A percentile compares a stretch with the other conserved stretches of the same genome.
Evolutionary conservation across 371 early-diverging fungal genomes (phyloP).

Genomic region (Nematocida displodere): DNA sequence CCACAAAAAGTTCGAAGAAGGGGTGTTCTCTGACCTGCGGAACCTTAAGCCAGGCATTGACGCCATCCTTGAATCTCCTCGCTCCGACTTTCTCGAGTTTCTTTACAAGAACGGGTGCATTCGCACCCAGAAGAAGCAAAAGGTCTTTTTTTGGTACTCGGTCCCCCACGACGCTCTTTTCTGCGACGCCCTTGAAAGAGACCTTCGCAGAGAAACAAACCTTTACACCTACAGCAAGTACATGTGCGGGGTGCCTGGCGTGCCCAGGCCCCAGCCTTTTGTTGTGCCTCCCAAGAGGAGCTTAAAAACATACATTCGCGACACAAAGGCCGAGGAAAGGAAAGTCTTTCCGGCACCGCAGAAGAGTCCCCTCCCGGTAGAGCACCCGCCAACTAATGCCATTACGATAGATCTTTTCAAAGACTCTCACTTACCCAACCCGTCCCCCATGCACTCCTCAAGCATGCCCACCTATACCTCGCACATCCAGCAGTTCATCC

Average conservation of each 20-base stretch:
- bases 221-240: conserved; percentile 64
- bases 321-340: conserved; percentile 46
- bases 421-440: conserved; percentile 40
- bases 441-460: conserved; percentile 24
- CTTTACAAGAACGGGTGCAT: conserved; percentile 93
- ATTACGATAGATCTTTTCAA: conserved; percentile 37
- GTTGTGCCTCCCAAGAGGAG: conserved; percentile 22
- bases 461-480: conserved; percentile 38
- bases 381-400: not conserved
- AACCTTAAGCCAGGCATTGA: conserved; percentile 92
- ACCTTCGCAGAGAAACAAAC: conserved; percentile 78
- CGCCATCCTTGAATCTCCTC: conserved; percentile 85
- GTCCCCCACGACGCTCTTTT: conserved; percentile 91
- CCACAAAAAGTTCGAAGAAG: conserved; percentile 97
- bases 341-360: not conserved
- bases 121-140: conserved; percentile 94
- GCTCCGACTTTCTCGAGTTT: conserved; percentile 87
- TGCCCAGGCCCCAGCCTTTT: conserved; percentile 35
- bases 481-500: conserved; percentile 50
- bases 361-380: not conserved
- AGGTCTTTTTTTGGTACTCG: conserved; percentile 95
- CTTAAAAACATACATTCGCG: conserved; percentile 44
- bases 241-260: conserved; percentile 43
- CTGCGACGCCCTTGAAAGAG: conserved; percentile 92
- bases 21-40: conserved; percentile 88